These are phyloP conservation scores for Cytospora piceicola DNA, from an alignment of 2,329 filamentous ascomycete genomes.

Conservation along the genomic window DNA sequence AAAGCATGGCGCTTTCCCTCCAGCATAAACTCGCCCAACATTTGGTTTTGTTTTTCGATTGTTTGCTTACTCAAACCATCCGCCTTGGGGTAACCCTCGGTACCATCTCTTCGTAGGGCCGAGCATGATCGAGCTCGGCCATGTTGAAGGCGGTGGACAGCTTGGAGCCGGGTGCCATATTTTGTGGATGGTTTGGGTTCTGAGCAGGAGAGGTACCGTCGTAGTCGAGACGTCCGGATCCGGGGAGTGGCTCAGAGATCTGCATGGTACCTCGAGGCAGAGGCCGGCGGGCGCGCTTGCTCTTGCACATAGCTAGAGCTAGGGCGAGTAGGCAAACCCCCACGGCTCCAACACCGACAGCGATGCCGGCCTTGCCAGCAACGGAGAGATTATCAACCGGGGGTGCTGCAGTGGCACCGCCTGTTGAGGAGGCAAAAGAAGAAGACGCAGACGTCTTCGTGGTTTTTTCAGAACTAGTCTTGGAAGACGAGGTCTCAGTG, in stretches of 20 bases:
- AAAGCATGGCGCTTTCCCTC: conserved; percentile 15
- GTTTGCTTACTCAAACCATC: conserved; percentile 37
- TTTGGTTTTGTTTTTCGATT: conserved; percentile 10
- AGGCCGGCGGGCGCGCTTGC: conserved; percentile 38
- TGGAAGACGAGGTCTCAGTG: conserved; percentile 14
- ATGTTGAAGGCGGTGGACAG: conserved; percentile 31
- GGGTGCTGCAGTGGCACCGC: conserved; percentile 27
- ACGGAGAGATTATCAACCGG: conserved; percentile 40
- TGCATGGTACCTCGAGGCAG: conserved; percentile 40
- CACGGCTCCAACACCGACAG: conserved; percentile 50
- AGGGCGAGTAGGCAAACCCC: conserved; percentile 46
- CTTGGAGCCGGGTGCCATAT: conserved; percentile 22
- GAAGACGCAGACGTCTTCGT: conserved; percentile 10
- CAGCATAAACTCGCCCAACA: background rate
- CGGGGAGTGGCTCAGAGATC: conserved; percentile 57
- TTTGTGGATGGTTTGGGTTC: conserved; percentile 41
- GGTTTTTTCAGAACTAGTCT: conserved; percentile 3
- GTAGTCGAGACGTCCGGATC: conserved; percentile 45
- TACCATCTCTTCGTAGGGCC: conserved; percentile 62
- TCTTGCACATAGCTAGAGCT: conserved; percentile 46
- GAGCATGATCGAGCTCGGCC: conserved; percentile 54
- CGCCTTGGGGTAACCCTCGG: conserved; percentile 53
- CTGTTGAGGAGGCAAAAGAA: conserved; percentile 16
- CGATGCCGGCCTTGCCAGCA: conserved; percentile 54
- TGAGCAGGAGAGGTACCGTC: conserved; percentile 39